Base-by-base conservation (phyloP, 176 grass and related monocot genomes). In the Oropetium thomaeum region DNA sequence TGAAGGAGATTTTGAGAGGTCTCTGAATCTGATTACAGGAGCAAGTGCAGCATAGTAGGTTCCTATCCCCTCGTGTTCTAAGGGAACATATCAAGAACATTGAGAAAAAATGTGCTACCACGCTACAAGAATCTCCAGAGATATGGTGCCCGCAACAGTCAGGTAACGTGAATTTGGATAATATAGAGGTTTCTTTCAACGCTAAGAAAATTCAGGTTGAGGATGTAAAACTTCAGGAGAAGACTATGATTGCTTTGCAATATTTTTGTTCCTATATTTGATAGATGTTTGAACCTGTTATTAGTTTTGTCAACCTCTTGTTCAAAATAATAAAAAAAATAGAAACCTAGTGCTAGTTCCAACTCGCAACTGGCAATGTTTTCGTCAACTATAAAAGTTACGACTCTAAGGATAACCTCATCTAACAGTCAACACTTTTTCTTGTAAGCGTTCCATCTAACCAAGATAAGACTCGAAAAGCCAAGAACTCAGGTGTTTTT, bases 31-130 rank as follows among this genome's bases (percentile, higher is more conserved):
- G 78, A 12, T 44, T 87, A 17, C 77, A 87, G 86, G 90, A 79
- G 26, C 90, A 93, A 38, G 86, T 86, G 26, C 67, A 2, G 23
- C 45, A 54, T 27, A 93, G 79, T 10, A 61, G 43, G 67, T 89
- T 89, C n/a, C 58, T 93, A 16, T 89, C 83, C n/a, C 59, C 83
- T 84, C 90, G 47, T 62, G 59, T 77, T 58, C 68, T 93, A 49
- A 83, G 61, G 42, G 83, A 83, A 12, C 86, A 89, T 74, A 84
- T 89, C 65, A 87, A 74, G 28, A 87, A 64, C 69, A 71, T 89
- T 3, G 62, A 87, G 38, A 89, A 81, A 25, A 62, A 26, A 81
- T 59, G 65, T 17, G 65, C 20, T 40, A n/a, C 32, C 32, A 8
- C 29, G 81, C 32, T 81, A 53, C 73, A 63, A 54, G 72, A 78